These are phyloP conservation scores for Citrus trifoliata DNA, from an alignment of 345 rosid genomes.

Conservation along the genomic window DNA sequence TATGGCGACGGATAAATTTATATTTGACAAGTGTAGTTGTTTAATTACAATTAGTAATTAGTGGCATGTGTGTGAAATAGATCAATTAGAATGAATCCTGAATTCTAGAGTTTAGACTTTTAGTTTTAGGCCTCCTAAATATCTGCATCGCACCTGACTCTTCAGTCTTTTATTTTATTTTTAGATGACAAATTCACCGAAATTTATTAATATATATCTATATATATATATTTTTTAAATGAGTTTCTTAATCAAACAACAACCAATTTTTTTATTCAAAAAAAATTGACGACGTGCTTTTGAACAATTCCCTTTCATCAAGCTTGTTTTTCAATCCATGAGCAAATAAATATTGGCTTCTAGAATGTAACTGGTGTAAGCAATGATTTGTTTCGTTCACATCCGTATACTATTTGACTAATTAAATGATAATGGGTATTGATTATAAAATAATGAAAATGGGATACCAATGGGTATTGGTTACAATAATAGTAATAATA, in stretches of 20 bases:
- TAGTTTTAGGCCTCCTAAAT: neutral
- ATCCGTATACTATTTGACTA: neutral
- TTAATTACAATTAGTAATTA: too few species aligned
- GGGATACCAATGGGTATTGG: too few species aligned
- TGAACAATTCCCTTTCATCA: neutral
- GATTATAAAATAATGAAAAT: neutral
- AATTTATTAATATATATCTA: too few species aligned
- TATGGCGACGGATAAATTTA: neutral
- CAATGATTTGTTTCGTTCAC: neutral
- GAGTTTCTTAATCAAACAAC: too few species aligned
- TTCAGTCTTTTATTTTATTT: constrained; percentile 5
- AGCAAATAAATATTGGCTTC: neutral
- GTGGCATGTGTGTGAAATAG: neutral
- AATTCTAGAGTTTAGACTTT: neutral
- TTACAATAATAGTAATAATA: too few species aligned
- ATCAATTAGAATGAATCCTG: neutral
- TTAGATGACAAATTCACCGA: neutral
- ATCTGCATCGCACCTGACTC: neutral
- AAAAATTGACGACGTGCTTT: too few species aligned
- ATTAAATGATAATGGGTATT: neutral
- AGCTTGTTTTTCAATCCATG: neutral
- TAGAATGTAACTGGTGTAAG: neutral
- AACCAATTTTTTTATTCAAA: too few species aligned
- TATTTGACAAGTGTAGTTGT: too few species aligned
- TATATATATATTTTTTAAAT: too few species aligned